Conservation (phyloP, 805 yeast genomes). For the Nakazawaea ernobii region DNA sequence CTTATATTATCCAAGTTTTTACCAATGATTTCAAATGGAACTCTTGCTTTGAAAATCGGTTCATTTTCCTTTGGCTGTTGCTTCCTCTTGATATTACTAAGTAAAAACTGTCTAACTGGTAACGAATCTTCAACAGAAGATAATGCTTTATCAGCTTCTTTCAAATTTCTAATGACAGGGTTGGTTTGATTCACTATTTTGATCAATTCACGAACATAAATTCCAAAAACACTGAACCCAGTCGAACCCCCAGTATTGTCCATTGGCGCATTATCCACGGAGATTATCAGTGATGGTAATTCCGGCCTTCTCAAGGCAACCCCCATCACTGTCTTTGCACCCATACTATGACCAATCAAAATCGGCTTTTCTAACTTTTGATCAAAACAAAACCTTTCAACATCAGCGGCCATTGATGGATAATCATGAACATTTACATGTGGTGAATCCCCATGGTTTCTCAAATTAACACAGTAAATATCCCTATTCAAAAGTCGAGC, state of each 20-base stretch:
- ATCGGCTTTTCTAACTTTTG: constrained; percentile 44
- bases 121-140: constrained; percentile 54
- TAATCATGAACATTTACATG: constrained; percentile 69
- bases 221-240: constrained; percentile 46
- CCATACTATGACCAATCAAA: constrained; percentile 83
- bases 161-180: constrained; percentile 38
- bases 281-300: constrained; percentile 52
- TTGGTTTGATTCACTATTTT: constrained; percentile 44
- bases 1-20: constrained; percentile 62
- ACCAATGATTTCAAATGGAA: constrained; percentile 70
- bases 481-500: constrained; percentile 44
- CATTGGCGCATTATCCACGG: constrained; percentile 91
- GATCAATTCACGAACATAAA: constrained; percentile 59
- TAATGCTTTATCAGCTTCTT: constrained; percentile 64
- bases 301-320: constrained; percentile 64
- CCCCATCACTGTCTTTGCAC: constrained; percentile 93
- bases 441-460: constrained; percentile 94
- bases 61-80: constrained; percentile 29
- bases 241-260: constrained; percentile 42
- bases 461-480: constrained; percentile 66
- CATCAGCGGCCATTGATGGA: constrained; percentile 78
- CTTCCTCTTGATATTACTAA: constrained; percentile 57
- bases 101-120: constrained; percentile 67
- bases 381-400: constrained; percentile 60
- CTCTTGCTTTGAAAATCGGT: constrained; percentile 38